Evolutionary conservation across 2,329 filamentous ascomycete genomes (phyloP).

Genomic region (Neofusicoccum kwambonambiense): DNA sequence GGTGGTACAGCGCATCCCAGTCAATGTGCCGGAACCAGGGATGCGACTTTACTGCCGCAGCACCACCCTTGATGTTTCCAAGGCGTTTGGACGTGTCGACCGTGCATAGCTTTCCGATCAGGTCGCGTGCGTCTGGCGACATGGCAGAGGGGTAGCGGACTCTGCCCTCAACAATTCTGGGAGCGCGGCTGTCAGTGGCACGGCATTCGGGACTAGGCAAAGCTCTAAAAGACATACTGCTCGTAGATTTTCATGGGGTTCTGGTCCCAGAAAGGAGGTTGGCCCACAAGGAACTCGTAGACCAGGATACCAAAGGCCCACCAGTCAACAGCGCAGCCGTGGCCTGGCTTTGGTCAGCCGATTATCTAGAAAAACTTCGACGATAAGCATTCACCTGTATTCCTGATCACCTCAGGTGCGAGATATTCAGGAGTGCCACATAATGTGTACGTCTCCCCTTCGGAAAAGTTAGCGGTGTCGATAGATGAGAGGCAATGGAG

Average conservation of each 20-base stretch:
- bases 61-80: constrained; percentile 75
- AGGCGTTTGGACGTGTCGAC: constrained; percentile 75
- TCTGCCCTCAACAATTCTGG: constrained; percentile 74
- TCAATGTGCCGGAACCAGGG: constrained; percentile 71
- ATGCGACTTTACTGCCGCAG: constrained; percentile 69
- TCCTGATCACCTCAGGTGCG: constrained; percentile 80
- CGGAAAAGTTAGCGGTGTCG: constrained; percentile 10
- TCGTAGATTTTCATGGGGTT: constrained; percentile 87
- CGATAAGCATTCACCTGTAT: constrained; percentile 57
- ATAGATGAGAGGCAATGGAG: neutral
- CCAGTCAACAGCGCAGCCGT: constrained; percentile 76
- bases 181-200: neutral
- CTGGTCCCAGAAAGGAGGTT: constrained; percentile 83
- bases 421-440: constrained; percentile 84
- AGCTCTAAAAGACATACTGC: constrained; percentile 39
- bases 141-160: constrained; percentile 70
- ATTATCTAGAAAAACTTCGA: neutral
- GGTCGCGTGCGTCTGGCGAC: constrained; percentile 67
- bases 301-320: constrained; percentile 83
- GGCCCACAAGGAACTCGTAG: constrained; percentile 81
- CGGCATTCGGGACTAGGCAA: neutral
- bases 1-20: constrained; percentile 70
- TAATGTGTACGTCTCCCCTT: constrained; percentile 74
- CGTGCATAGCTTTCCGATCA: constrained; percentile 74
- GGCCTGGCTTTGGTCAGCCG: constrained; percentile 41